Conservation (phyloP, 2,329 filamentous ascomycete genomes). For the Alternaria postmessia region DNA sequence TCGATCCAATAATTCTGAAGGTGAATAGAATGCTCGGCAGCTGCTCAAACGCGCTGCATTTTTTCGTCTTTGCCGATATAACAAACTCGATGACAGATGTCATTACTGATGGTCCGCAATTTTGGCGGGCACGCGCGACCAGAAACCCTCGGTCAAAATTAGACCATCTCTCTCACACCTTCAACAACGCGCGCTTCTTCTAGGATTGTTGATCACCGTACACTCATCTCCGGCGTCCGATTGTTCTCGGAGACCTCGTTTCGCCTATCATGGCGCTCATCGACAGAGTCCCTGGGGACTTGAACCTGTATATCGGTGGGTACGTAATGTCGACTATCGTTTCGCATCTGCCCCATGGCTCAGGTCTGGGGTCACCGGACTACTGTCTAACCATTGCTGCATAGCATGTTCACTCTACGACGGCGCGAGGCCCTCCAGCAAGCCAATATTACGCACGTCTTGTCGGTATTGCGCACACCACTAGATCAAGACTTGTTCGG, state of each 20-base stretch:
- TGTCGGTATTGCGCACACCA: slow-evolving; percentile 78
- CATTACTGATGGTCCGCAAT: slow-evolving; percentile 17
- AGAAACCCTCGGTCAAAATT: slow-evolving; percentile 38
- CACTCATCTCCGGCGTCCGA: slow-evolving; percentile 32
- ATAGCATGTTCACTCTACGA: slow-evolving; percentile 80
- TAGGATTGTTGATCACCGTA: slow-evolving; percentile 9
- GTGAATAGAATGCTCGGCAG: background rate
- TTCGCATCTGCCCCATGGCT: slow-evolving; percentile 27
- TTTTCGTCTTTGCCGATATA: background rate
- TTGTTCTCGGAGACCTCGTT: slow-evolving; percentile 21
- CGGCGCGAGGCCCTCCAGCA: slow-evolving; percentile 74
- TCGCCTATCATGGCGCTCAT: slow-evolving; percentile 62
- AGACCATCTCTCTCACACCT: slow-evolving; percentile 22
- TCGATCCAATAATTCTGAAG: background rate
- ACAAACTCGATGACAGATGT: slow-evolving; percentile 23
- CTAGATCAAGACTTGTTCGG: slow-evolving; percentile 65
- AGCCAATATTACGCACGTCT: slow-evolving; percentile 83
- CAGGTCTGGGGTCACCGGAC: slow-evolving; percentile 17
- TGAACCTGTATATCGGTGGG: slow-evolving; percentile 82
- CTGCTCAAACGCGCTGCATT: background rate
- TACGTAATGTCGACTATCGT: slow-evolving; percentile 55
- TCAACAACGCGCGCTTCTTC: slow-evolving; percentile 22
- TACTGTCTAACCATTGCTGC: slow-evolving; percentile 35
- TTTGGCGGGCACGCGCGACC: slow-evolving; percentile 14
- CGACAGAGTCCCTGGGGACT: slow-evolving; percentile 72